Base-by-base conservation (phyloP, 1,284 basidiomycete species). In the Fistulinella cinereoalba region DNA sequence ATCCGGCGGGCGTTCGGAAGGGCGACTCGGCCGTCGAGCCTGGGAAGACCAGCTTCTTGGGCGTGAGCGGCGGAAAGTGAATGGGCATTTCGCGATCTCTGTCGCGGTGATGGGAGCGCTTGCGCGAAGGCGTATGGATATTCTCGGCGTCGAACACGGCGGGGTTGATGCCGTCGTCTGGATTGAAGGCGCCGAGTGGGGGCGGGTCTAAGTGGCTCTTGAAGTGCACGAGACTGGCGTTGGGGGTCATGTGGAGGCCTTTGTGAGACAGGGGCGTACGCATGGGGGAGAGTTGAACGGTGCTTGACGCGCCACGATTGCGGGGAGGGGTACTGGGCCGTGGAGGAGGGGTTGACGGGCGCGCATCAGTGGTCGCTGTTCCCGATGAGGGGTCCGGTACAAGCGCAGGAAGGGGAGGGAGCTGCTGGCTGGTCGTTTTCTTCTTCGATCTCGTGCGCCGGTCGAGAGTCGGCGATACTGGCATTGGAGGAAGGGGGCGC, bases 211-310 rank as follows among this genome's bases (percentile, higher is more conserved):
- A 68, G 54, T 83, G 67, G 3, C 74, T 75, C 56, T 83, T 84
- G 60, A 81, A 83, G 63, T 84, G 75, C 6, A 71, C 76, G n/a
- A 82, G 71, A 55, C 76, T 81, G 1, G 81, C 62, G 5, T 74
- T 75, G 3, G 82, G 81, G 52, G 79, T 80, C 79, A 82, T 81
- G 52, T 83, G 80, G 31, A 85, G 61, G 24, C 81, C 84, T 50
- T 74, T 78, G 55, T 84, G 80, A 0, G 84, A 85, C 12, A 87
- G 60, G 0, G 84, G 83, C 0, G 85, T 85, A 27, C 77, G 75
- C 32, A 72, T 64, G 0, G 82, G 79, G 1, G 83, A 84, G 15
- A 80, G 66, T n/a, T 73, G 65, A 21, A 65, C 45, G 7, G 57
- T 47, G 36, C 48, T 57, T 19, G 49, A 50, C 16, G 58, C 47